Evolutionary conservation across 1,284 basidiomycete species (phyloP), one percentile per base, ranked within the genome.

Genomic region (Leccinum pachyderme): DNA sequence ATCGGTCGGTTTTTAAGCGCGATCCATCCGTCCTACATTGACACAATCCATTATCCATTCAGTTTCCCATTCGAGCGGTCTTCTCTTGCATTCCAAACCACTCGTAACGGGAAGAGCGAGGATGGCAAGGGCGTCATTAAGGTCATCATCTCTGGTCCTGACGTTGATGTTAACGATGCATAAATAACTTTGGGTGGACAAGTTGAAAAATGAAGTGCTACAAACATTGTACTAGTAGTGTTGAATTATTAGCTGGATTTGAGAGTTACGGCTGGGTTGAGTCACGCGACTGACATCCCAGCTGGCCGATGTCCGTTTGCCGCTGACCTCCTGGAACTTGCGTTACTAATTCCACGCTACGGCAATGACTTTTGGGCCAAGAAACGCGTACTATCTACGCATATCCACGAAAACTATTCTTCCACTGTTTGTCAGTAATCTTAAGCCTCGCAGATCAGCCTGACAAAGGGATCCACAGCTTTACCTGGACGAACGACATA

Each of bases 31-130:
- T 25, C 35, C 37, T 29, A n/a, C 29, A 15, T 52, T 61, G 37
- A 50, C 48, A 22, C 39, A 18, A 45, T 5, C 48, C 24, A 25
- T 7, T 57, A 44, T 25, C 12, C 39, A 41, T 12, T 47, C 18
- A 87, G 91, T 44, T 95, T 87, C 75, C 69, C 79, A 18, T 87
- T 96, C 63, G 79, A 86, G 44, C 74, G 90, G 41, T 91, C 93
- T 24, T 77, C 85, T 47, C 76, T 80, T 55, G 95, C 95, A 5
- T 95, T 98, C 80, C 76, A 91, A 59, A 83, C 86, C 13, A 91
- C 89, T 18, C 81, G 81, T 39, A 78, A 82, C 33, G 94, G 95
- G 35, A 91, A 89, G 74, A 89, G 91, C 54, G 79, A 84, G 55
- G 86, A 91, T 61, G 87, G 86, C 47, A 87, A 81, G 67, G 80